phyloP scores from a whole-genome alignment of 2,329 filamentous ascomycete genomes.

The Dothidotthia symphoricarpi region DNA sequence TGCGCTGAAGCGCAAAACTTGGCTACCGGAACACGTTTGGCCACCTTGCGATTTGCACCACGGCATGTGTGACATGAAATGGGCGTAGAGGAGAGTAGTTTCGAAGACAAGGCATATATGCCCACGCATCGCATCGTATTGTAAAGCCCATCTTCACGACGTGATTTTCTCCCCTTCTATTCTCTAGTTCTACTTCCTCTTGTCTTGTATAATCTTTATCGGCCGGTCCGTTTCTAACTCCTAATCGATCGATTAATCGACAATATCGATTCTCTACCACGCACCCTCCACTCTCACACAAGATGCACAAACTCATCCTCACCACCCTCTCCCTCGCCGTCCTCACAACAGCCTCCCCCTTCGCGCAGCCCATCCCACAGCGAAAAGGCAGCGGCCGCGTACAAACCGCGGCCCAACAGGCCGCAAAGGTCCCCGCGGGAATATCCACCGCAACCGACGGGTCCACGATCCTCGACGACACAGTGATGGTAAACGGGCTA shows the following conservation, averaged over 20 bases:
- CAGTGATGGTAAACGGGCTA: conserved; percentile 54
- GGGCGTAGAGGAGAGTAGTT: not conserved
- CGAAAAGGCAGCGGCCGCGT: conserved; percentile 14
- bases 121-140: no score
- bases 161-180: conserved; percentile 8
- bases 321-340: conserved; percentile 18
- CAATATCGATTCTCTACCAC: conserved; percentile 3
- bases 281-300: conserved; percentile 10
- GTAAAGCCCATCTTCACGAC: conserved; percentile 2
- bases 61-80: conserved; percentile 1
- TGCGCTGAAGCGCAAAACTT: conserved; percentile 1
- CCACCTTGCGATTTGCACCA: conserved; percentile 1
- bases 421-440: conserved; percentile 36
- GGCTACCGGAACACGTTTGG: conserved; percentile 10
- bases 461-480: conserved; percentile 56
- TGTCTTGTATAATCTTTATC: conserved; percentile 4
- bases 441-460: conserved; percentile 53
- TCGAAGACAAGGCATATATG: not conserved
- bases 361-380: conserved; percentile 24
- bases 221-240: conserved; percentile 28
- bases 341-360: conserved; percentile 16
- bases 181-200: conserved; percentile 4
- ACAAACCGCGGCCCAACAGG: conserved; percentile 36
- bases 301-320: conserved; percentile 3
- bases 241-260: not conserved